Evolutionary conservation across 1,284 basidiomycete species (phyloP).

Genomic region (Ceratobasidium theobromae): DNA sequence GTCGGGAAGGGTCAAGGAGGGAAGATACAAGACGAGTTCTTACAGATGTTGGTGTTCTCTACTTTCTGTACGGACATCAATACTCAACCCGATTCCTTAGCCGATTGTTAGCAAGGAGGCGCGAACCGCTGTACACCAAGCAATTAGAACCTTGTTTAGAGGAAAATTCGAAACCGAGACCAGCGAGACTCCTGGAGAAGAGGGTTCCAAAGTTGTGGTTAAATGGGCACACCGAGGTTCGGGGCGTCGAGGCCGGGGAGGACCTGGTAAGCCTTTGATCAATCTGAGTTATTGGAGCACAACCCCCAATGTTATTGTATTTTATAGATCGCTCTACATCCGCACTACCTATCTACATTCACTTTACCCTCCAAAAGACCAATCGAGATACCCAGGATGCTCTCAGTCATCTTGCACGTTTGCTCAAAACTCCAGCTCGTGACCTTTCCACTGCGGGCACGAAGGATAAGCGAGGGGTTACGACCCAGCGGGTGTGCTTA

Average conservation of each 20-base stretch:
- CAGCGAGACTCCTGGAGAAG: slow-evolving; percentile 51
- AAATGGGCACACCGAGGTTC: slow-evolving; percentile 62
- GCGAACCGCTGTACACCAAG: slow-evolving; percentile 80
- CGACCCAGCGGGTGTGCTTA: slow-evolving; percentile 88
- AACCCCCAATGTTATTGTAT: not conserved
- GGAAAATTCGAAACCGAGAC: slow-evolving; percentile 85
- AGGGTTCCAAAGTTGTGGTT: slow-evolving; percentile 69
- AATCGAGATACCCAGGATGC: slow-evolving; percentile 98
- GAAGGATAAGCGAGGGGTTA: slow-evolving; percentile 97
- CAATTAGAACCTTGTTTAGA: slow-evolving; percentile 76
- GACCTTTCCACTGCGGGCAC: slow-evolving; percentile 92
- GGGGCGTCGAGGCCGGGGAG: slow-evolving; percentile 47
- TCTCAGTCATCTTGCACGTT: slow-evolving; percentile 73
- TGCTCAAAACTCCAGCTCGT: slow-evolving; percentile 71
- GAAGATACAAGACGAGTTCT: slow-evolving; percentile 74
- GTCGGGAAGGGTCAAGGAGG: slow-evolving; percentile 36
- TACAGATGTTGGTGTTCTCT: slow-evolving; percentile 60
- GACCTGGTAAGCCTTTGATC: slow-evolving; percentile 40
- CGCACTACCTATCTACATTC: slow-evolving; percentile 77
- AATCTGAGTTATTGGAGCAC: slow-evolving; percentile 37
- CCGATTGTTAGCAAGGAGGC: slow-evolving; percentile 79
- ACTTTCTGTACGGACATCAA: not conserved
- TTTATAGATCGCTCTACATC: slow-evolving; percentile 16
- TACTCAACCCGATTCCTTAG: slow-evolving; percentile 46
- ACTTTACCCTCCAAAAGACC: slow-evolving; percentile 96